Base-by-base conservation (phyloP, 495 filamentous ascomycete species). In the Xylaria intraflava region DNA sequence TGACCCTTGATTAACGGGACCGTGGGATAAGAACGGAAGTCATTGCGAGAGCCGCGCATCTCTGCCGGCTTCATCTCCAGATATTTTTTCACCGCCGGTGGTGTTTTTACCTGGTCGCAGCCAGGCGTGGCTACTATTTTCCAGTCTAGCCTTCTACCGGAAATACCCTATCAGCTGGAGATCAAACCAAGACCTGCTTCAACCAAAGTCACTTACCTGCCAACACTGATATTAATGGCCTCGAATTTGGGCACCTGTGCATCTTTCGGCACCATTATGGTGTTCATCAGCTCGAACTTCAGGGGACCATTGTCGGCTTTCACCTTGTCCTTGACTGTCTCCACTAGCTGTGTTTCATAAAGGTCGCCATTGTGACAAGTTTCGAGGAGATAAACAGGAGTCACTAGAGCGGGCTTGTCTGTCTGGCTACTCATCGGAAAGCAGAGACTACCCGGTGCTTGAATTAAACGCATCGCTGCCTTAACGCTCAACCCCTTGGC, bases 61-160 rank as follows among this genome's bases (percentile, higher is more conserved):
- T 49, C 33, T 45, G 51, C 45, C 11, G 31, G 45, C 5, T 49
- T 53, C 16, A 22, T 46, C 39, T 52, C 50, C 22, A 65, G 31
- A 53, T 54, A 61, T 22, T 53, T 17, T 27, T 49, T 27, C 3
- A 61, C 46, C 22, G 35, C 49, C 29, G 27, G 46, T 33, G 49
- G 62, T 27, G 47, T 60, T 24, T 56, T 53, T 17, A 60, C 61
- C 12, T 69, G 46, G 7, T 52, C 57, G 33, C 62, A 64, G 12
- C 74, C 65, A 1, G 62, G 62, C 20, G 65, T 53, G 16, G 72
- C 60, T 35, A 66, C 64, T 4, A 78, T 49, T 17, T 64, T 62
- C 71, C 74, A 79, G 41, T 74, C 71, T 1, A 72, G 50, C 6
- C 65, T 53, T 20, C 68, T 71, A 27, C 14, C 9, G 30, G 12